Percentiles rank a stretch among this genome's conserved stretches.
Evolutionary conservation across 2,329 filamentous ascomycete genomes (phyloP).

Genomic region (Sodiomyces alkalinus): DNA sequence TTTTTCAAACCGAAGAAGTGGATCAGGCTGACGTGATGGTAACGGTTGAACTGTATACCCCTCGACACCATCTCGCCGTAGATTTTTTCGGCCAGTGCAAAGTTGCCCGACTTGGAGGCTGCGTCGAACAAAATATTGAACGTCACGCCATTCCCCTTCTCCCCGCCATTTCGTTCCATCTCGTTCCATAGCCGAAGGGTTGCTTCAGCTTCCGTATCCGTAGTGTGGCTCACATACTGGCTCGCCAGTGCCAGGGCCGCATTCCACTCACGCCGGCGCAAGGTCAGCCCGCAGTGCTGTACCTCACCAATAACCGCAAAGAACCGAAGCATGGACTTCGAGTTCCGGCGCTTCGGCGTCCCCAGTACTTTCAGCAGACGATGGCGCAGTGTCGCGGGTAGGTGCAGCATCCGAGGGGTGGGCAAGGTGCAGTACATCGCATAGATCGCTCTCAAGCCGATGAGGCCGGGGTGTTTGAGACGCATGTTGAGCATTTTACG

Average conservation of each 20-base stretch:
- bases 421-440: constrained; percentile 33
- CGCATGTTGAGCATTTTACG: constrained; percentile 23
- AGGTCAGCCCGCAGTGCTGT: constrained; percentile 52
- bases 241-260: constrained; percentile 67
- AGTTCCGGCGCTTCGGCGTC: constrained; percentile 38
- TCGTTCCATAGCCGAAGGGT: constrained; percentile 71
- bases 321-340: constrained; percentile 61
- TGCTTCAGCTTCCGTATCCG: constrained; percentile 45
- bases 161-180: constrained; percentile 63
- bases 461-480: constrained; percentile 23
- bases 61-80: constrained; percentile 66
- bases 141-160: constrained; percentile 59
- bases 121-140: constrained; percentile 90
- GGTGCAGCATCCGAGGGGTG: constrained; percentile 33
- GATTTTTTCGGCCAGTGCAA: constrained; percentile 68
- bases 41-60: constrained; percentile 55
- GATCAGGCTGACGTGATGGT: constrained; percentile 69
- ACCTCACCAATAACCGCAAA: constrained; percentile 75
- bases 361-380: constrained; percentile 54
- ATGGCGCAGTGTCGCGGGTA: constrained; percentile 39
- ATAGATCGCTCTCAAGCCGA: constrained; percentile 29
- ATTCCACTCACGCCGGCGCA: constrained; percentile 64
- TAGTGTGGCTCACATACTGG: constrained; percentile 47
- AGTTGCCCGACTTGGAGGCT: constrained; percentile 75
- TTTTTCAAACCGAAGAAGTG: constrained; percentile 65